A percentile compares a stretch with the other conserved stretches of the same genome.
Conservation (phyloP, 1,284 basidiomycete genomes). For the Entoloma clypeatum region DNA sequence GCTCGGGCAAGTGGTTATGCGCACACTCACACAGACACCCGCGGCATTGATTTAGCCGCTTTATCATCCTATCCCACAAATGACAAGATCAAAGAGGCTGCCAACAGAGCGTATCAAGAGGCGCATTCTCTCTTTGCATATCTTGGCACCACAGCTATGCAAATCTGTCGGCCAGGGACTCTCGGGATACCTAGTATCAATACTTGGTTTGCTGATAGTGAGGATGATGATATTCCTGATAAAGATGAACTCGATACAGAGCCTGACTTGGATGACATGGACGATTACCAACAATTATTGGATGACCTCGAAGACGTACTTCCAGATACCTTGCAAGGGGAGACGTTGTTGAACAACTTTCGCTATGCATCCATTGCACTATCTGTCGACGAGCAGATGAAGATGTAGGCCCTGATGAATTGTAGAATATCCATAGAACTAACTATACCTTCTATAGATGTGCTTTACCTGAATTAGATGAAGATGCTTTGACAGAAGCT, state of each 20-base stretch:
- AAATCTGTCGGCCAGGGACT: not conserved
- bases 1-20: constrained; percentile 25
- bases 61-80: not conserved
- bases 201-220: not conserved
- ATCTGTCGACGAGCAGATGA: constrained; percentile 8
- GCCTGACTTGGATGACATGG: not conserved
- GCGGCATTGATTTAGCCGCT: constrained; percentile 21
- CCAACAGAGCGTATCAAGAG: not conserved
- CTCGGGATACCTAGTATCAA: constrained; percentile 1
- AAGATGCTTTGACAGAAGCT: constrained; percentile 1
- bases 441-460: not conserved
- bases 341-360: not conserved
- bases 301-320: constrained; percentile 2
- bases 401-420: constrained; percentile 5
- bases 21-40: constrained; percentile 28
- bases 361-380: constrained; percentile 6
- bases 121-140: constrained; percentile 4
- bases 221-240: not conserved
- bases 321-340: not conserved
- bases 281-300: constrained; percentile 2
- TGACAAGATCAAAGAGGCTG: not conserved
- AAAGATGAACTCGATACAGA: not conserved
- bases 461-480: constrained; percentile 4
- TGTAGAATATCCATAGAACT: not conserved
- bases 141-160: constrained; percentile 3